Percentiles rank a stretch among this genome's conserved stretches.
Conservation (phyloP, 257 asterid species). For the Rauvolfia tetraphylla region DNA sequence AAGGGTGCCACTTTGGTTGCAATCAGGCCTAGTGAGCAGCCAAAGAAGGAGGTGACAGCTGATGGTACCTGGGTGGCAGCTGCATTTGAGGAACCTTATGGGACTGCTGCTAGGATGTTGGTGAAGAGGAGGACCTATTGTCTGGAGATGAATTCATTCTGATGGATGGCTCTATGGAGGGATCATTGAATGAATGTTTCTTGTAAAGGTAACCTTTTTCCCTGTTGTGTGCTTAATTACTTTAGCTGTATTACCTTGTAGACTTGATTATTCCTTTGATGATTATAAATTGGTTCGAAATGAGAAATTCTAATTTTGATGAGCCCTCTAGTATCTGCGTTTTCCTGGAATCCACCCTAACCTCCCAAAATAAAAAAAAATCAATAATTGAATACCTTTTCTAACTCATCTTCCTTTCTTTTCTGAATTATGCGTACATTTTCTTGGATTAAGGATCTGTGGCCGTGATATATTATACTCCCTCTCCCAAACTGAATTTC, state of each 20-base stretch:
- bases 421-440: not conserved
- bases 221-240: not conserved
- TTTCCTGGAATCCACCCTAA: too few species aligned
- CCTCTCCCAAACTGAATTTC: not conserved
- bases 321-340: not conserved
- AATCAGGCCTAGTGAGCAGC: conserved; percentile 75
- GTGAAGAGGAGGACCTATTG: conserved; percentile 82
- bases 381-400: not conserved
- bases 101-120: conserved; percentile 80
- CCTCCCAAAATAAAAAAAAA: too few species aligned
- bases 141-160: conserved; percentile 91
- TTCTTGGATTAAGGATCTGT: not conserved
- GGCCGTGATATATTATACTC: not conserved
- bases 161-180: conserved; percentile 4
- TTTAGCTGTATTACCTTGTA: not conserved
- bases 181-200: not conserved
- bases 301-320: not conserved
- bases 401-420: not conserved
- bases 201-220: conserved; percentile 1
- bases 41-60: conserved; percentile 49
- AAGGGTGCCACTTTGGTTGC: conserved; percentile 92
- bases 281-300: not conserved
- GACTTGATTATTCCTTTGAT: not conserved
- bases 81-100: conserved; percentile 73
- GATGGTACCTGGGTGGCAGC: conserved; percentile 69